These are phyloP conservation scores for Penicillium paneum DNA, from an alignment of 2,329 filamentous ascomycete species.

Conservation along the genomic window DNA sequence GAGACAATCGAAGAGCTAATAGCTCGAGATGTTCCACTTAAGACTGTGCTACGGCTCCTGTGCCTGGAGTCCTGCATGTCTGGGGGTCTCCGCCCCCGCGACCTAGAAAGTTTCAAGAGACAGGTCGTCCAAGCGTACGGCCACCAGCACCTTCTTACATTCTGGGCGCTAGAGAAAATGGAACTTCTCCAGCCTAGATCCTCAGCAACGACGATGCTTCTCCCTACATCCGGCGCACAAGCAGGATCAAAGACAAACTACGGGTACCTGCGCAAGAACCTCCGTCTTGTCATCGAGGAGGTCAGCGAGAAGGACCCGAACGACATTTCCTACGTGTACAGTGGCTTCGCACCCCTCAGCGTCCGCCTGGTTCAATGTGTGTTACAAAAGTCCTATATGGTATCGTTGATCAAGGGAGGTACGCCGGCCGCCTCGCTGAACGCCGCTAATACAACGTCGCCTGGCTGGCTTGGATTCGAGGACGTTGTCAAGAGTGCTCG, in stretches of 20 bases:
- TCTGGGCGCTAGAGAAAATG: constrained; percentile 83
- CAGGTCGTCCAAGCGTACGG: constrained; percentile 90
- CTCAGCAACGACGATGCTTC: constrained; percentile 75
- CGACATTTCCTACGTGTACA: constrained; percentile 97
- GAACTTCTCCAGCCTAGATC: constrained; percentile 76
- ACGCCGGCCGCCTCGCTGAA: constrained; percentile 49
- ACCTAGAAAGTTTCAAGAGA: constrained; percentile 84
- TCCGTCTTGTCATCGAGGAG: constrained; percentile 90
- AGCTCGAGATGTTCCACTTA: constrained; percentile 73
- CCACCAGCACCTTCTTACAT: constrained; percentile 87
- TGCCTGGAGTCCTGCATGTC: constrained; percentile 90
- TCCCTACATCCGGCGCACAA: constrained; percentile 65
- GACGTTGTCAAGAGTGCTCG: constrained; percentile 83
- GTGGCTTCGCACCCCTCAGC: constrained; percentile 90
- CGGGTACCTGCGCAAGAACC: constrained; percentile 76
- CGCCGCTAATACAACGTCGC: constrained; percentile 58
- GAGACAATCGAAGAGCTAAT: constrained; percentile 94
- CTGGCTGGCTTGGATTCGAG: constrained; percentile 92
- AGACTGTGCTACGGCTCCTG: constrained; percentile 77
- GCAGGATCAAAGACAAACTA: constrained; percentile 82
- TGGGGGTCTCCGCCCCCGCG: constrained; percentile 81
- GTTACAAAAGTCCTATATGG: constrained; percentile 82
- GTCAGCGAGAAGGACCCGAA: constrained; percentile 93
- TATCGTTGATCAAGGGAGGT: constrained; percentile 65
- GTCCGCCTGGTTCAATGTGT: constrained; percentile 89